phyloP scores from a whole-genome alignment of 495 filamentous ascomycete species.

The Oidiodendron maius region DNA sequence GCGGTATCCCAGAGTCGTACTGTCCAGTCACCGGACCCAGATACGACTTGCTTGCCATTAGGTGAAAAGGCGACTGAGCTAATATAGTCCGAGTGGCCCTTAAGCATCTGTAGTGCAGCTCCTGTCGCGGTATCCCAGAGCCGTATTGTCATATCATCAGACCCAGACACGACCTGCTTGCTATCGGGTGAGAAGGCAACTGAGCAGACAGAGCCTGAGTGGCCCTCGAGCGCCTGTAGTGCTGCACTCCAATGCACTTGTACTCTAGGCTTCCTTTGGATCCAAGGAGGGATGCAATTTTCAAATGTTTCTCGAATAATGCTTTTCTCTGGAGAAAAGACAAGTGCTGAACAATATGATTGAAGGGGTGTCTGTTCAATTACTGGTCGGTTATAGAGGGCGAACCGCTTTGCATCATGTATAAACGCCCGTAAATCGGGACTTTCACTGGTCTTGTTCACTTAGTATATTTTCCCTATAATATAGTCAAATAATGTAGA shows the following conservation, averaged over 20 bases:
- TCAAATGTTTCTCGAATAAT: constrained; percentile 1
- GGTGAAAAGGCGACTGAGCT: too few species aligned
- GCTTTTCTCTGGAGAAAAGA: not conserved
- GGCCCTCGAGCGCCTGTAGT: too few species aligned
- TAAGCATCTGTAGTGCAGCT: not conserved
- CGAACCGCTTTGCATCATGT: constrained; percentile 29
- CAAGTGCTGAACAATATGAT: not conserved
- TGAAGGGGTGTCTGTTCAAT: not conserved
- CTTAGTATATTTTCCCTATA: not conserved
- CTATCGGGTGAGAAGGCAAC: too few species aligned
- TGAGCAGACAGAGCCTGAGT: too few species aligned
- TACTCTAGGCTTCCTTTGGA: constrained; percentile 4
- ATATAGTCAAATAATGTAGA: constrained; percentile 1
- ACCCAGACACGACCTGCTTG: too few species aligned
- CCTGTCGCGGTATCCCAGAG: too few species aligned
- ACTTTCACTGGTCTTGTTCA: not conserved
- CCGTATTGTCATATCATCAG: too few species aligned
- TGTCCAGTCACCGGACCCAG: too few species aligned
- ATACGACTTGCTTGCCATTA: too few species aligned
- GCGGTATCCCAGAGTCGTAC: too few species aligned
- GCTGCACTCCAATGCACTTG: constrained; percentile 9
- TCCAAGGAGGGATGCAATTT: constrained; percentile 5
- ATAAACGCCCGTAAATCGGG: constrained; percentile 18
- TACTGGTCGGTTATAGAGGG: constrained; percentile 11
- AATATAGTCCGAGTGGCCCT: too few species aligned